Base-by-base conservation (phyloP, 176 grass and related monocot species). In the Eragrostis curvula region DNA sequence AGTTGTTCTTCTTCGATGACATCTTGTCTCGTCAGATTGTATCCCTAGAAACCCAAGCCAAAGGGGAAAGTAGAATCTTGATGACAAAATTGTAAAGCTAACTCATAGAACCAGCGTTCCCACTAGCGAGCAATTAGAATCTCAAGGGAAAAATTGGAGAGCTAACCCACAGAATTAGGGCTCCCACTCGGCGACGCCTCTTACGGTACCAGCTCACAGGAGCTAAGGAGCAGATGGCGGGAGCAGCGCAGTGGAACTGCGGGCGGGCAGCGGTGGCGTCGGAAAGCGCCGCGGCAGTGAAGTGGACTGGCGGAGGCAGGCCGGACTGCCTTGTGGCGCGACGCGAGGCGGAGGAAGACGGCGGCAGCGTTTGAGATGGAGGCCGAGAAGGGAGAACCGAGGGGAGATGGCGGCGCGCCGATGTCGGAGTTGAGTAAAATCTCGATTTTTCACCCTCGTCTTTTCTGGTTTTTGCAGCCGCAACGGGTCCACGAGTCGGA, bases 1-100 rank as follows among this genome's bases (percentile, higher is more conserved):
- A 89, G 43, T 86, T 98, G 43, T 82, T 98, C 88, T 91, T 98
- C 88, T 92, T 95, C 29, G 83, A 87, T 66, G 89, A 89, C 94
- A 97, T 97, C 58, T 88, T 84, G 1, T 42, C 39, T 53, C 51
- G 50, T 50, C 24, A 77, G 65, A 20, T 43, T 60, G 53, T 64
- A 47, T 62, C 73, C 43, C 73, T 61, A 68, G 29, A 50, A 49
- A 16, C 29, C 23, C 13, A 42, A 43, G n/a, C n/a, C 59, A 24
- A 39, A 1, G 42, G 29, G 12, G 9, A 36, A 8, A 9, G 46
- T 70, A 70, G 44, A 70, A 70, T 47, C 12, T 45, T 6, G n/a
- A 47, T 6, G 2, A 47, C 12, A 24, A 70, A 70, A 47, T 46
- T 47, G 4, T n/a, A 47, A 23, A 9, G 2, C 43, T 7, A 46